These are phyloP conservation scores for Populus tremula DNA, from an alignment of 345 rosid species.

Conservation along the genomic window DNA sequence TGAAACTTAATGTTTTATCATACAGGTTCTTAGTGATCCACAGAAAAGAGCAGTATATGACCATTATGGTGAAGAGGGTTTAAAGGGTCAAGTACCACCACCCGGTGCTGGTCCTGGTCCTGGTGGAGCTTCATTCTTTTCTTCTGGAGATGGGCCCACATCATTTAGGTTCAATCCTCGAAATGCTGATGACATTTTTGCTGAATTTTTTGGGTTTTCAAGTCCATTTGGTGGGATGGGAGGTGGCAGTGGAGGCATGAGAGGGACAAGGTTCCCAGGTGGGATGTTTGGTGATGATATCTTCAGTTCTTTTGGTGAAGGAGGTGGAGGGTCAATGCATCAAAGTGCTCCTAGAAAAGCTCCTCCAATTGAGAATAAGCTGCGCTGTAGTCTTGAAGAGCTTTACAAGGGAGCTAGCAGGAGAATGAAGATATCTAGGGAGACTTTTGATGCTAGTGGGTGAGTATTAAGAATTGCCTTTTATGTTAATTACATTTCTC, in stretches of 20 bases:
- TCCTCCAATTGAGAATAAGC: constrained; percentile 9
- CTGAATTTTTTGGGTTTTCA: constrained; percentile 5
- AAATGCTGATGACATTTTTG: constrained; percentile 8
- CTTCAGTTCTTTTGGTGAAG: neutral
- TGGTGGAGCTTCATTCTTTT: neutral
- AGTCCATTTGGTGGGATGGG: constrained; percentile 8
- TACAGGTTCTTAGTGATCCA: constrained; percentile 10
- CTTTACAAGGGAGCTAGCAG: constrained; percentile 11
- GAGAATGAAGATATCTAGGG: constrained; percentile 12
- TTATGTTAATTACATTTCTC: neutral
- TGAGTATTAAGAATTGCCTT: neutral
- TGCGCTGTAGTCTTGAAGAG: constrained; percentile 17
- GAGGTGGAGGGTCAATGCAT: constrained; percentile 4
- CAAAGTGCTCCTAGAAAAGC: constrained; percentile 14
- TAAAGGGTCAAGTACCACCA: constrained; percentile 10
- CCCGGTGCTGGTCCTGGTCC: constrained; percentile 1
- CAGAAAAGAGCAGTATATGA: constrained; percentile 12
- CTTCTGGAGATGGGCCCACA: neutral
- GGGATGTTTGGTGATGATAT: constrained; percentile 10
- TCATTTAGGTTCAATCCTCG: constrained; percentile 11
- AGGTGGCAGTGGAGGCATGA: neutral
- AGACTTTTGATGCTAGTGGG: constrained; percentile 3
- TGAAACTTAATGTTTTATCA: neutral
- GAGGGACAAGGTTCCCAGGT: constrained; percentile 9
- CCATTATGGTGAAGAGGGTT: constrained; percentile 13